Percentiles rank a stretch among this genome's conserved stretches.
These are phyloP conservation scores for Candida sanyaensis DNA, from an alignment of 1,139 yeast genomes.

Conservation along the genomic window DNA sequence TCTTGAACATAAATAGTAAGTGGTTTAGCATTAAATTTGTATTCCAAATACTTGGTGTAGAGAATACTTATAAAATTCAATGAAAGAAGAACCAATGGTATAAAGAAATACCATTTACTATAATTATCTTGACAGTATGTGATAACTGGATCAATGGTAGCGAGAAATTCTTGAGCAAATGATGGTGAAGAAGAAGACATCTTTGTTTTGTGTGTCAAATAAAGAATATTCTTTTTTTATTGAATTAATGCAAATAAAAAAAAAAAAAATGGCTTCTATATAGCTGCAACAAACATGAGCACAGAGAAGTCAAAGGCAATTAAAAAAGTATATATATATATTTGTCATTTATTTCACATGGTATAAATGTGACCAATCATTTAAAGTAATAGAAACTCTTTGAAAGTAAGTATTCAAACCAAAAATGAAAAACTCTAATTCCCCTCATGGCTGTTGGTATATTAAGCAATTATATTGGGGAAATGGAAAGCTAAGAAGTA, in stretches of 20 bases:
- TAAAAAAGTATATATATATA: neutral
- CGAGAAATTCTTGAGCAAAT: constrained; percentile 2
- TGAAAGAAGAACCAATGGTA: constrained; percentile 10
- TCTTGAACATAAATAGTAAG: constrained; percentile 16
- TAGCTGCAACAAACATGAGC: neutral
- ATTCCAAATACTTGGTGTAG: constrained; percentile 10
- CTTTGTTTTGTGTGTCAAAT: neutral
- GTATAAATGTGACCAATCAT: too few species aligned
- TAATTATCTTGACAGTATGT: constrained; percentile 2
- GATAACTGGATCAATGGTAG: neutral
- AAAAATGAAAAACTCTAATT: neutral
- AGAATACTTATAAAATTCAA: constrained; percentile 8
- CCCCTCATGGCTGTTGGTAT: neutral
- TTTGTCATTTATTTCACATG: neutral
- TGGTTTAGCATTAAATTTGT: constrained; percentile 23
- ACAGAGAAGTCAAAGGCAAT: neutral
- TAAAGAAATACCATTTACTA: constrained; percentile 13
- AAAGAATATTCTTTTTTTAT: too few species aligned
- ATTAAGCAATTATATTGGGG: neutral
- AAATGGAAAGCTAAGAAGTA: neutral
- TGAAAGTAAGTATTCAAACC: too few species aligned
- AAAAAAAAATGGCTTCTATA: neutral
- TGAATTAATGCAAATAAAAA: neutral
- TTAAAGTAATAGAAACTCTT: too few species aligned
- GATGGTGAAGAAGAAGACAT: constrained; percentile 2